Evolutionary conservation across 257 asterid species (phyloP).

Genomic region (Marsdenia floribunda): DNA sequence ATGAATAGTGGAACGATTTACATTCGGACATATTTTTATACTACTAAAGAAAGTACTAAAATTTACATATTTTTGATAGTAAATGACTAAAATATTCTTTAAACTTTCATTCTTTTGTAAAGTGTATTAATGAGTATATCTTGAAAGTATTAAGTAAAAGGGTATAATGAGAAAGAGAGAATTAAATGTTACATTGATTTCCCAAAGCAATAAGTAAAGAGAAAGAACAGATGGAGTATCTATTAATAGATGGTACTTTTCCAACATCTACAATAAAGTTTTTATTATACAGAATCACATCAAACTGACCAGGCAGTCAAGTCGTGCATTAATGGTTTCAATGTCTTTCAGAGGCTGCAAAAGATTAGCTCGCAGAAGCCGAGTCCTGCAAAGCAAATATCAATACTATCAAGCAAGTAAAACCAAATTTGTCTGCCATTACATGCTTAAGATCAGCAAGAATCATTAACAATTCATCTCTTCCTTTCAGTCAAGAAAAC

Average conservation of each 20-base stretch:
- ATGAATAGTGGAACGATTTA: not conserved
- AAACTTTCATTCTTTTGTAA: no score
- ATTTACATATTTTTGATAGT: not conserved
- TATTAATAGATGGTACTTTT: not conserved
- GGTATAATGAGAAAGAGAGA: no score
- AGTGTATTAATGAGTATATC: no score
- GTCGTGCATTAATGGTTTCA: constrained; percentile 88
- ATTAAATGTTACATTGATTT: no score
- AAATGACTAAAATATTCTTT: no score
- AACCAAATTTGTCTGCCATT: not conserved
- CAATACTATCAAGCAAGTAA: not conserved
- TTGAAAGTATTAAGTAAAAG: no score
- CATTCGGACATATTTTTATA: not conserved
- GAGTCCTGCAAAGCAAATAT: constrained; percentile 55
- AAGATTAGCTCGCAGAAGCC: constrained; percentile 97
- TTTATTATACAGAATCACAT: constrained; percentile 6
- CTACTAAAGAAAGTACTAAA: no score
- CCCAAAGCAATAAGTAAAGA: no score
- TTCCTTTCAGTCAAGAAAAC: not conserved
- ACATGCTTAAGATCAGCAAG: constrained; percentile 9
- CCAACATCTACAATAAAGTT: not conserved
- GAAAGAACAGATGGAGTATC: not conserved
- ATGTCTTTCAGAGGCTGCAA: constrained; percentile 95
- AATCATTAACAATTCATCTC: not conserved
- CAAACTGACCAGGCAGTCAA: constrained; percentile 78